Evolutionary conservation across 2,329 filamentous ascomycete species (phyloP), one percentile per base, ranked within the genome.

Genomic region (Fusarium globosum): DNA sequence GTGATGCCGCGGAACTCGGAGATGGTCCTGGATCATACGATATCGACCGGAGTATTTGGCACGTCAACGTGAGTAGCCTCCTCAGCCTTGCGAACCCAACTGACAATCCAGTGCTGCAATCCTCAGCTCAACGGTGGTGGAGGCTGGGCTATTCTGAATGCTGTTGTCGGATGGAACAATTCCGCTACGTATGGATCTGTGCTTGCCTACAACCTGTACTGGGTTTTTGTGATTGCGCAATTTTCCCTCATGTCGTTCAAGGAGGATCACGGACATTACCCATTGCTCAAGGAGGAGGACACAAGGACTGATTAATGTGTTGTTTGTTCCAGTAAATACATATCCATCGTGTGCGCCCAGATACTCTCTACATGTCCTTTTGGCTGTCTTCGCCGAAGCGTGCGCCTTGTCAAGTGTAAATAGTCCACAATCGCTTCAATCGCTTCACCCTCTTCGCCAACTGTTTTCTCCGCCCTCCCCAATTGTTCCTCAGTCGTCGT

Each of bases 131-230:
- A 94, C 71, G 92, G 93, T 35, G 92, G 92, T 53, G 91, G 92
- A 42, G 93, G 93, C 49, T 97, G 94, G 94, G 94, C 93, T 62
- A 90, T 97, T 74, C 94, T 97, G 86, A 96, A 97, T 78, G 91
- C 93, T 65, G 86, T 97, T 46, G 86, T 97, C 12, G 94, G 95
- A 63, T 97, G 95, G 95, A 89, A 91, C 71, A 97, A 97, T 83
- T 94, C 93, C 21, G 95, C 93, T 8, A 97, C 94, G 2, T 95
- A 96, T 77, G 94, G 94, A 53, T 95, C 93, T 3, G 92, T 97
- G 71, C 89, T 97, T 65, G 90, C 93, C 6, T 97, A 97, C 83
- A 97, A 96, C 79, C 61, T 96, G 16, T 97, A 97, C 85, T 97
- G 94, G 95, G 82, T 96, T 46, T 85, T 86, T 15, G 89, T 96